Base-by-base conservation (phyloP, 192 early-diverging fungal genomes). In the Lobosporangium transversale region DNA sequence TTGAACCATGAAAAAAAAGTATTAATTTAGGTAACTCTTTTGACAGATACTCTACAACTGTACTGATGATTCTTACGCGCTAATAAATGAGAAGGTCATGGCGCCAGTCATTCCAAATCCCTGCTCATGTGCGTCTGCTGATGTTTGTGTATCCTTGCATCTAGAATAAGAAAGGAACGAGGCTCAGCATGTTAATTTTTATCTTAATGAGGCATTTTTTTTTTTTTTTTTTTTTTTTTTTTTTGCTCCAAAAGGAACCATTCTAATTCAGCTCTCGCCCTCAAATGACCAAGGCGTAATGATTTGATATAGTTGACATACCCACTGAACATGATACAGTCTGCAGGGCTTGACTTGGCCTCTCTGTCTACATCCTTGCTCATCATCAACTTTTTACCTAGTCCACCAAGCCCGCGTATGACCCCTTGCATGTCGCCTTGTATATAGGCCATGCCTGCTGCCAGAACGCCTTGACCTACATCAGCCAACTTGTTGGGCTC, bases 81-180 rank as follows among this genome's bases (percentile, higher is more conserved):
- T 81, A 36, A 87, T 86, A 12, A 94, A 88, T 0, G 92, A 89
- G 49, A 91, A 85, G 36, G 89, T 88, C 90, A 92, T 91, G 31
- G 90, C 92, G 15, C 91, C 92, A 0, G 90, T 92, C 66, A 85
- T 84, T 5, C 70, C 62, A 44, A 61, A 62, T 23, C 83, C 88
- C 14, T 82, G 81, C 23, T 89, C 81, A 53, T 87, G 83, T 26
- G 92, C 83, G 70, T 94, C 93, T 6, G 92, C 93, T 29, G 91
- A 92, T 11, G 93, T 94, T 70, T 94, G 92, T 64, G 85, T 83
- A 65, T 94, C 93, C 64, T 90, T 92, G 62, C 93, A 94, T 27
- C 85, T 86, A 66, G 42, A 18, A 10, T 20, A 10, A 54, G 24
- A 52, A 35, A 76, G 18, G 50, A 58, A 58, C n/a, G 35, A 37